Base-by-base conservation (phyloP, 164 flowering plant genomes). In the Aristolochia californica region DNA sequence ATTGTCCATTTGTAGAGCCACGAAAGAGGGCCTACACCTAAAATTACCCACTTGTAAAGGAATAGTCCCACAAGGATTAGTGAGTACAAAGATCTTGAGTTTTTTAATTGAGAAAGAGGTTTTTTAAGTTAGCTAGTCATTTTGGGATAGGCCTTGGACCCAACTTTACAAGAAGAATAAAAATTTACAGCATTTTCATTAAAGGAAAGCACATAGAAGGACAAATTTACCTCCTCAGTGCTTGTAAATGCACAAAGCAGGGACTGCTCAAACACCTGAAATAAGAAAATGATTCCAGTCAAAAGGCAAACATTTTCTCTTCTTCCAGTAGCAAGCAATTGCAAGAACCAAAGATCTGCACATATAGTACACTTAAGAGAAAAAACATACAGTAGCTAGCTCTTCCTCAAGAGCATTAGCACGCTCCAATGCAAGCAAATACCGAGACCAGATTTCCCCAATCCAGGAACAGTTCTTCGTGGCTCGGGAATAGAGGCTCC, bases 201-300 rank as follows among this genome's bases (percentile, higher is more conserved):
- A 34, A 34, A 34, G 0, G 4, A 34, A 34, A 34, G 40, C 7
- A 34, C 40, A 34, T 23, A 1, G 22, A 50, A 50, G 4, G 0
- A 17, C 7, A 48, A 1, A 24, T 22, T 14, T 78, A 91, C 98
- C 96, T 88, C 95, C 25, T 82, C 87, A 47, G 75, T 47, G 58
- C 77, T 77, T 56, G 91, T 71, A 71, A 93, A 87, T 16, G 83
- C 59, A 75, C 90, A 87, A 43, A 55, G 79, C 70, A 87, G 57
- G 18, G 97, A 79, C 71, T 72, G 80, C 74, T 83, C 90, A 74
- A 81, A 89, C 14, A 87, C 95, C 97, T 93, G 83, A 69, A 78
- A 73, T 40, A 57, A 53, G 40, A 57, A 25, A 52, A 51, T 11
- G 34, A 23, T n/a, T 34, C 0, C 40, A 34, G 10, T 34, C 40